A percentile compares a stretch with the other conserved stretches of the same genome.
phyloP scores from a whole-genome alignment of 163 green algal species.

The Smithsoniella earleae region DNA sequence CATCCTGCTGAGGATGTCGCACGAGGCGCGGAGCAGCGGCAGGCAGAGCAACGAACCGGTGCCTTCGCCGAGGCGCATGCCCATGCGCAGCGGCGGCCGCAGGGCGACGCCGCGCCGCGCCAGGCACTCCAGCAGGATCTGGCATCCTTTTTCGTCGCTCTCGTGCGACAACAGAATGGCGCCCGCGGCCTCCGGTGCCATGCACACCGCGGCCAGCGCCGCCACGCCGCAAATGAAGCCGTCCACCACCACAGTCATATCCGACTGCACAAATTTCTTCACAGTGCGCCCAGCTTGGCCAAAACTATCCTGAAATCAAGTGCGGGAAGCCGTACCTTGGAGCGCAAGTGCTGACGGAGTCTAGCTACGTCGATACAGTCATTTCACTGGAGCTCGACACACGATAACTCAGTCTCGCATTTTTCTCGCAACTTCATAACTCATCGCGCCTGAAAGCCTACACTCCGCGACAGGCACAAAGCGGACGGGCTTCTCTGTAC shows the following conservation, averaged over 20 bases:
- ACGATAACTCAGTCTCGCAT: too few relatives aligned
- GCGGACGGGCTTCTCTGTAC: too few relatives aligned
- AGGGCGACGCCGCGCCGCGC: neutral
- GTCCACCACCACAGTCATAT: conserved; percentile 44
- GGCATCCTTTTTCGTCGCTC: conserved; percentile 40
- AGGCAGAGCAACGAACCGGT: conserved; percentile 43
- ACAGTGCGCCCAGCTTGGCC: too few relatives aligned
- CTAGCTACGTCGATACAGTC: too few relatives aligned
- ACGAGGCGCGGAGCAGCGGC: conserved; percentile 42
- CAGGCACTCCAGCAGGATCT: conserved; percentile 34
- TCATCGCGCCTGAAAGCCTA: too few relatives aligned
- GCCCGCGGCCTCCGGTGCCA: conserved; percentile 27
- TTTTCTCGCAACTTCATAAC: too few relatives aligned
- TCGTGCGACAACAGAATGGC: conserved; percentile 43
- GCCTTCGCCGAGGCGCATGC: conserved; percentile 45
- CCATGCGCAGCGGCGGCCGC: conserved; percentile 40
- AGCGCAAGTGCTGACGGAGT: too few relatives aligned
- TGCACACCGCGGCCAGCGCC: conserved; percentile 37
- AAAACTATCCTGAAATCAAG: too few relatives aligned
- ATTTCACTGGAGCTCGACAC: too few relatives aligned
- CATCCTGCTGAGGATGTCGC: conserved; percentile 43
- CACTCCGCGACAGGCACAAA: too few relatives aligned
- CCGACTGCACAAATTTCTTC: neutral
- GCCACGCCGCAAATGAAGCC: conserved; percentile 47
- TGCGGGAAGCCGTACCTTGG: too few relatives aligned